Conservation (phyloP, 345 rosid species). For the Citrus australasica region DNA sequence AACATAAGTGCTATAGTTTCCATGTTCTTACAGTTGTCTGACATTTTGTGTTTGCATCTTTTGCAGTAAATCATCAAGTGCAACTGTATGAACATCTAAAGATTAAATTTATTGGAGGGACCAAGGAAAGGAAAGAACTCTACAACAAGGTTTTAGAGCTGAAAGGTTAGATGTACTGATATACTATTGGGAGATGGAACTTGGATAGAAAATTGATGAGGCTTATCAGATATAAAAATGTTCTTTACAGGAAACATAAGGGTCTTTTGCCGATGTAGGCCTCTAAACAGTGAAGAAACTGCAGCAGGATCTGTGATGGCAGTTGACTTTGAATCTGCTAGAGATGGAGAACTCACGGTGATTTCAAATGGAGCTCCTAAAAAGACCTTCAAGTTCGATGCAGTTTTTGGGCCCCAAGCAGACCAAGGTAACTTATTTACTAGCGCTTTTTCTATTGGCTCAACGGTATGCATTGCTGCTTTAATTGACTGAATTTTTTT, state of each 20-base stretch:
- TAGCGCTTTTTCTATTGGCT: background rate
- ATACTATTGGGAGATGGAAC: conserved; percentile 3
- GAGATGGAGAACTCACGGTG: conserved; percentile 76
- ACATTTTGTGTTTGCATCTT: background rate
- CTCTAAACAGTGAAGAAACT: conserved; percentile 67
- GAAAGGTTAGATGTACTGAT: conserved; percentile 56
- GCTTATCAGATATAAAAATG: conserved; percentile 16
- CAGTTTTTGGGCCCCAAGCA: conserved; percentile 86
- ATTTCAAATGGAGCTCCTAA: conserved; percentile 74
- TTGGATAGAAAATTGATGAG: conserved; percentile 5
- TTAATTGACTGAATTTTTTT: background rate
- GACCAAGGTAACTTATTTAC: conserved; percentile 55
- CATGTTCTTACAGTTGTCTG: background rate
- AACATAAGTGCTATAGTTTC: background rate
- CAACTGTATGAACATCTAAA: conserved; percentile 59
- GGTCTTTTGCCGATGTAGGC: conserved; percentile 95
- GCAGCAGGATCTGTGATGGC: conserved; percentile 59
- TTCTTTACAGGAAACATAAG: conserved; percentile 81
- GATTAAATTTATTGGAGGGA: conserved; percentile 60
- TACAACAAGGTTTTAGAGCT: conserved; percentile 91
- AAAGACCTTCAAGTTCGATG: conserved; percentile 81
- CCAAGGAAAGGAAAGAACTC: conserved; percentile 71
- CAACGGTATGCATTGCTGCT: background rate
- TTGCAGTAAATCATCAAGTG: conserved; percentile 63
- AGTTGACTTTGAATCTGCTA: conserved; percentile 75